Conservation (phyloP, 2,329 filamentous ascomycete species). For the Sporothrix globosa region DNA sequence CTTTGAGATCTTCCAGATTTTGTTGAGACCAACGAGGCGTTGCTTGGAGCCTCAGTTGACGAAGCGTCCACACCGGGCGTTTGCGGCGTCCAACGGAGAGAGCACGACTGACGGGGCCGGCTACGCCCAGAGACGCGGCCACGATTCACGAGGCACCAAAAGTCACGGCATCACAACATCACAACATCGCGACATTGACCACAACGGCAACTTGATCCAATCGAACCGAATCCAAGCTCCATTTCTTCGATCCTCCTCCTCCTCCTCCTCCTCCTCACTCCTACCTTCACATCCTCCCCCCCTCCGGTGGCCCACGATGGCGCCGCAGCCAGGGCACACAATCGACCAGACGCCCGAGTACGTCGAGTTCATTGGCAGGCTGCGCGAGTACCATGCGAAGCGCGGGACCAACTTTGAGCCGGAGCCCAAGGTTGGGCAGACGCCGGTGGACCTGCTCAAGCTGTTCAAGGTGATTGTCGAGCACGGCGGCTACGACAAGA, state of each 20-base stretch:
- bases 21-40: background rate
- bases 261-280: background rate
- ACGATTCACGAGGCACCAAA: background rate
- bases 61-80: background rate
- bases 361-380: slow-evolving; percentile 73
- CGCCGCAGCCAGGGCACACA: slow-evolving; percentile 43
- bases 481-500: slow-evolving; percentile 82
- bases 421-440: slow-evolving; percentile 78
- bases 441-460: slow-evolving; percentile 74
- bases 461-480: slow-evolving; percentile 77
- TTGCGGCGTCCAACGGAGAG: background rate
- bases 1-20: too few species aligned
- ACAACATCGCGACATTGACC: background rate
- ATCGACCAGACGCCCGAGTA: slow-evolving; percentile 71
- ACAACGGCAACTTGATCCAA: background rate
- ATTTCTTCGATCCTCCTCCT: background rate
- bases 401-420: slow-evolving; percentile 78
- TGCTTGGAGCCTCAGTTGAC: background rate
- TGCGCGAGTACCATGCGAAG: slow-evolving; percentile 74
- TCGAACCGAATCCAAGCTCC: background rate
- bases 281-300: background rate
- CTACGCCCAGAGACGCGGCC: background rate
- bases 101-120: background rate
- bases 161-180: background rate
- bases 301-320: slow-evolving; percentile 40